Evolutionary conservation across 2,329 filamentous ascomycete genomes (phyloP), one percentile per base, ranked within the genome.

Genomic region (Coniochaeta sp.): DNA sequence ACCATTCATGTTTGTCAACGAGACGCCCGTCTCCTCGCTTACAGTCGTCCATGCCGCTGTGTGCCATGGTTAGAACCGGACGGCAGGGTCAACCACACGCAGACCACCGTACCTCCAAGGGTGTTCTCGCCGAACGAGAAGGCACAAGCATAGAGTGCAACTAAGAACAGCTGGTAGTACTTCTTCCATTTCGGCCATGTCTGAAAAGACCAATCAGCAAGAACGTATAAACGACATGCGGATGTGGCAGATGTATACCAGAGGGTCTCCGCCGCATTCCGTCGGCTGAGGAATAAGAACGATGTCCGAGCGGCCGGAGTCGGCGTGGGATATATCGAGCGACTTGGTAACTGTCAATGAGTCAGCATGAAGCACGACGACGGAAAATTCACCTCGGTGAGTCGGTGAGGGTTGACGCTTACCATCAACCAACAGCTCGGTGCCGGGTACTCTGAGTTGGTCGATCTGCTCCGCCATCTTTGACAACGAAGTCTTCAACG

Each of bases 121-220:
- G 72, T 73, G 58, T 75, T 77, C 60, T 76, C 74, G 16, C 73
- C 74, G 59, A 72, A 75, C 1, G 73, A 75, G 61, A 74, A 73
- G 1, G 73, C 70, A 44, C 74, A 76, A 2, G 74, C 74, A 57
- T 76, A 77, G 1, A 73, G 60, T 1, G 74, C 71, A 1, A 75
- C 70, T 4, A 77, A 61, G 59, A 74, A 73, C 1, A 76, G 67
- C 12, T 73, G 71, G 64, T 72, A 77, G 62, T 71, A 70, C 52
- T 76, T 77, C 62, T 76, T 75, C 57, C 62, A 65, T 50, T 60
- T 66, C 12, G 69, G 59, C 73, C 74, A 75, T 30, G 72, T 66
- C 54, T 69, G 44, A 19, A 19, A 26, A 8, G 7, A 16, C 24
- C 16, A 52, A 32, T 55, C 42, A 57, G 32, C 24, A 57, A 26